Evolutionary conservation across 495 filamentous ascomycete species (phyloP), one percentile per base, ranked within the genome.

Genomic region (Poronia punctata): DNA sequence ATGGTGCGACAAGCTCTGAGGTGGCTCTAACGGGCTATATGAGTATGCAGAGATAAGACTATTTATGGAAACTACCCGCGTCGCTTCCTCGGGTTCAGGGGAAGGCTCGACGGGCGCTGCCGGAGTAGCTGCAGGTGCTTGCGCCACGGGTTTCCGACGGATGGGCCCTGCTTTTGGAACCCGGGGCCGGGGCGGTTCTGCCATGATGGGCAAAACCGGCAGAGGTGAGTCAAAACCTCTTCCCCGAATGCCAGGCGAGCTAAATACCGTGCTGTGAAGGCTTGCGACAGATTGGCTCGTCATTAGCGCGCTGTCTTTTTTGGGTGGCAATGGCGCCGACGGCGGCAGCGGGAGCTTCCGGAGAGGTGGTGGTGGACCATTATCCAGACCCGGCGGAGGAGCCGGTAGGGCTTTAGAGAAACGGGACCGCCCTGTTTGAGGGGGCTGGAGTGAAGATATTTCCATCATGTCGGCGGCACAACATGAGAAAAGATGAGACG

Each of bases 1-100:
- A 24, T 56, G 51, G 24, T 54, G 49, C 27, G 52, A 54, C 20
- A 64, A 59, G 35, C 51, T 54, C 27, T 54, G 52, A 20, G 58
- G 60, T 22, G 59, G 57, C 22, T 66, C 62, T 5, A 54, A 51
- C 8, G 64, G 60, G 35, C 56, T 59, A 39, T 62, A 50, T 22
- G 65, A 64, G 50, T 72, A 70, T 5, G 68, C 68, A 14, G 63
- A 69, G 17, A 71, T 31, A 4, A 72, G 37, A 45, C 66, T 70
- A 7, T 61, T 68, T 43, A 71, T 49, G n/a, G 68, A 72, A 30
- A 49, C 53, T n/a, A 53, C 37, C 10, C 55, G 43, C 38, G 47
- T 53, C 48, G 50, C 41, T 30, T 48, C 49, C 36, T 59, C 50
- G 3, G 52, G 39, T 25, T 52, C 45, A n/a, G n/a, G n/a, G 12